phyloP scores from a whole-genome alignment of 495 filamentous ascomycete genomes.

The Penicillium angulare region DNA sequence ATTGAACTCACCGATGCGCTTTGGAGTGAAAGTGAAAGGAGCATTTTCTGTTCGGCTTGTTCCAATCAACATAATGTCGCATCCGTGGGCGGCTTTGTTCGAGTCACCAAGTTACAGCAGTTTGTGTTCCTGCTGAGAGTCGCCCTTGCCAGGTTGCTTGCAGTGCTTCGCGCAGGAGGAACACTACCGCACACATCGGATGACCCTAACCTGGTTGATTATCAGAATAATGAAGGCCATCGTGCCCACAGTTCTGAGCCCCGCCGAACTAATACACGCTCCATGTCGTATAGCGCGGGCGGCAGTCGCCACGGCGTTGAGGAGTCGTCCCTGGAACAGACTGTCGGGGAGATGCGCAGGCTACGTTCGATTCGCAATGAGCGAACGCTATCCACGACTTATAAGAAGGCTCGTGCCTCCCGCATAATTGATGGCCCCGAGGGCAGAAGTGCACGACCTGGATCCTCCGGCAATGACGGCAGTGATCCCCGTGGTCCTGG shows the following conservation, averaged over 20 bases:
- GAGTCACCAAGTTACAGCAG: constrained; percentile 81
- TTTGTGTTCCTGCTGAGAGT: constrained; percentile 92
- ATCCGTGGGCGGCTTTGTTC: constrained; percentile 55
- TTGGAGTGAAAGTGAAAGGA: constrained; percentile 62
- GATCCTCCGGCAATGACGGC: constrained; percentile 70
- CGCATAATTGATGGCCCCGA: constrained; percentile 91
- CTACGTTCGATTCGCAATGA: constrained; percentile 91
- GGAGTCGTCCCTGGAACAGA: constrained; percentile 86
- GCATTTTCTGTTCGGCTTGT: constrained; percentile 69
- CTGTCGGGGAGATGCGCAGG: constrained; percentile 89
- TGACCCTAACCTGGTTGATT: constrained; percentile 66
- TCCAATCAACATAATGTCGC: constrained; percentile 45
- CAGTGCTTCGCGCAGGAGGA: constrained; percentile 79
- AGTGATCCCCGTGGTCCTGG: constrained; percentile 55
- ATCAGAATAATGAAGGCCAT: constrained; percentile 66
- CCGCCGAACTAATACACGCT: constrained; percentile 65
- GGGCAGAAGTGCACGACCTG: constrained; percentile 70
- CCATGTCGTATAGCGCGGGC: constrained; percentile 66
- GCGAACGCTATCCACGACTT: constrained; percentile 85
- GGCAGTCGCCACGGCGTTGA: constrained; percentile 55
- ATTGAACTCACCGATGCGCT: constrained; percentile 60
- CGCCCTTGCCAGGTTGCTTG: constrained; percentile 83
- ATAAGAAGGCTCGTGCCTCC: constrained; percentile 85
- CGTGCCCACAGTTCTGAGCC: constrained; percentile 41
- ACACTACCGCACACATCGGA: constrained; percentile 73